These are phyloP conservation scores for Moesziomyces parantarcticus DNA, from an alignment of 1,284 basidiomycete genomes.

Conservation along the genomic window DNA sequence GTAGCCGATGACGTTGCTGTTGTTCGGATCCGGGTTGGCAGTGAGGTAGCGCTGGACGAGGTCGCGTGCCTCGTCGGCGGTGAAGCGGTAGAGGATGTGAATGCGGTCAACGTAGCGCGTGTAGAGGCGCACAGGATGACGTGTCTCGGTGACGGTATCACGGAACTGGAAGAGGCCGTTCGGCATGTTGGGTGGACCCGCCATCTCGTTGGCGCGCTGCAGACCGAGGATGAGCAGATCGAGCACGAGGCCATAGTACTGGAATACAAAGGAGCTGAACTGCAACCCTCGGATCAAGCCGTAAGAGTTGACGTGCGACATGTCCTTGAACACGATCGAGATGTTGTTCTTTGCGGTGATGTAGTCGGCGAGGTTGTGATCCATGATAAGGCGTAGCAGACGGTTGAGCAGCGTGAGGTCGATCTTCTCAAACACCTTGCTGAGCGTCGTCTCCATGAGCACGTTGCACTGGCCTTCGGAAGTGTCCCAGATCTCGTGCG, in stretches of 20 bases:
- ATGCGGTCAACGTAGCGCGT: conserved; percentile 67
- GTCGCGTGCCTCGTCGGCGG: conserved; percentile 96
- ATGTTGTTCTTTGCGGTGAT: conserved; percentile 68
- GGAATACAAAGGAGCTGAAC: conserved; percentile 67
- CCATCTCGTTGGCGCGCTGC: conserved; percentile 66
- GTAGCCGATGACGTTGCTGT: conserved; percentile 98
- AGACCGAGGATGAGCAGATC: conserved; percentile 66
- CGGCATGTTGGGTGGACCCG: conserved; percentile 65
- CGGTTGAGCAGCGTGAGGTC: conserved; percentile 67
- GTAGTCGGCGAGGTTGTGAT: conserved; percentile 67
- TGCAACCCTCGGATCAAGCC: conserved; percentile 67
- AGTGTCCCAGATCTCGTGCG: conserved; percentile 65
- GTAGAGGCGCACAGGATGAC: conserved; percentile 66
- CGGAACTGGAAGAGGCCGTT: conserved; percentile 67
- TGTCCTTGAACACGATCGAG: conserved; percentile 67
- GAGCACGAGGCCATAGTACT: conserved; percentile 67
- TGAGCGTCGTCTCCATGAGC: conserved; percentile 67
- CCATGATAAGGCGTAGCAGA: conserved; percentile 67
- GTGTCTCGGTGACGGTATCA: conserved; percentile 61
- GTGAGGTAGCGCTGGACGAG: conserved; percentile 97
- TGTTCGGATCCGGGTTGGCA: conserved; percentile 96
- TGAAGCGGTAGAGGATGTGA: conserved; percentile 89
- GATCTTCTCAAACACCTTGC: conserved; percentile 67
- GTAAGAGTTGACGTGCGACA: conserved; percentile 67
- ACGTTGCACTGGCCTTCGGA: conserved; percentile 66